These are phyloP conservation scores for Arxiozyma slooffiae DNA, from an alignment of 1,139 yeast genomes.

Conservation along the genomic window DNA sequence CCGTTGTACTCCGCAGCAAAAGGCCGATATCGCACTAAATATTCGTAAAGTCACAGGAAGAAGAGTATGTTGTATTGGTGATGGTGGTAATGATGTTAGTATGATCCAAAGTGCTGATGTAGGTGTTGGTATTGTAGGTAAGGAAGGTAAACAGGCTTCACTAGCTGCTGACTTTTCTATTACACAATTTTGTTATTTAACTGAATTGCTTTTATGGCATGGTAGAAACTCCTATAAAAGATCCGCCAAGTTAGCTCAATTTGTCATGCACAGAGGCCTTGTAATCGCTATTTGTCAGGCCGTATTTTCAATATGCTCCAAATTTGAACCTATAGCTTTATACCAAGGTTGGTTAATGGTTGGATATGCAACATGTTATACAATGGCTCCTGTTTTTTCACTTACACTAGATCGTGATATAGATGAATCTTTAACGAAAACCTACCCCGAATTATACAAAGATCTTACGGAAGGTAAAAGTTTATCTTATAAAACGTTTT, in stretches of 20 bases:
- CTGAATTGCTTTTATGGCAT: slow-evolving; percentile 88
- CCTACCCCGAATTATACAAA: slow-evolving; percentile 90
- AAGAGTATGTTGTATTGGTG: slow-evolving; percentile 95
- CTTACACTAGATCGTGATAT: slow-evolving; percentile 86
- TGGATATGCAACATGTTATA: slow-evolving; percentile 92
- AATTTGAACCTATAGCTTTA: slow-evolving; percentile 86
- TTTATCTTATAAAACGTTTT: slow-evolving; percentile 76
- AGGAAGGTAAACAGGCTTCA: slow-evolving; percentile 96
- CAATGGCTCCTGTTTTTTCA: slow-evolving; percentile 98
- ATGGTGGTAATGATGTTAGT: slow-evolving; percentile 98
- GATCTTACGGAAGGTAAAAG: slow-evolving; percentile 85
- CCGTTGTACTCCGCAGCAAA: slow-evolving; percentile 97
- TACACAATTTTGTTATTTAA: slow-evolving; percentile 81
- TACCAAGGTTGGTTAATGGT: slow-evolving; percentile 97
- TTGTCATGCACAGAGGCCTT: slow-evolving; percentile 91
- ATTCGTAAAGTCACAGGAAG: slow-evolving; percentile 75
- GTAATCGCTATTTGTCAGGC: slow-evolving; percentile 95
- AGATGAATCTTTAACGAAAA: slow-evolving; percentile 75
- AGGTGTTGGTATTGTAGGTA: slow-evolving; percentile 98
- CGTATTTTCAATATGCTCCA: slow-evolving; percentile 74
- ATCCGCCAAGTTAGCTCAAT: slow-evolving; percentile 89
- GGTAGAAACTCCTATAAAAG: slow-evolving; percentile 95
- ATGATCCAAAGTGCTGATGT: slow-evolving; percentile 99
- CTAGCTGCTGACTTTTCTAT: slow-evolving; percentile 94
- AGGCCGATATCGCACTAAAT: slow-evolving; percentile 83